Conservation (phyloP, 2,329 filamentous ascomycete species). For the Penicillium capsulatum region DNA sequence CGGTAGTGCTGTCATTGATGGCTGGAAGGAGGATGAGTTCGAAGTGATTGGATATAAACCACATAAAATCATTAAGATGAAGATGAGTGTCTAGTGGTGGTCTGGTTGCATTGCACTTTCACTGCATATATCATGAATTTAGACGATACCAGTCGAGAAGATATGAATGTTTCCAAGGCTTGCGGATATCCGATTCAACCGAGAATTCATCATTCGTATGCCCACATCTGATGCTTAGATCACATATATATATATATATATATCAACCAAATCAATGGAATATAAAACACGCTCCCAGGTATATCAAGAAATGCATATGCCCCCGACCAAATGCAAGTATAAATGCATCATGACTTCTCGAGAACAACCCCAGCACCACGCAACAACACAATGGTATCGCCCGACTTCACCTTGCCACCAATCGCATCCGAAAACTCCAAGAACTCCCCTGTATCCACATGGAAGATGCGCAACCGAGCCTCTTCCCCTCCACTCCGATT, state of each 20-base stretch:
- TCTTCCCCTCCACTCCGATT: conserved; percentile 49
- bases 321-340: conserved; percentile 5
- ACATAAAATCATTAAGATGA: conserved; percentile 91
- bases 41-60: conserved; percentile 83
- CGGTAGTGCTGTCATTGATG: conserved; percentile 83
- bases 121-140: conserved; percentile 13
- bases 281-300: conserved; percentile 9
- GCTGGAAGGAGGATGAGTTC: conserved; percentile 86
- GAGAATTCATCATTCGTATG: no score
- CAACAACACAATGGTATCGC: conserved; percentile 85
- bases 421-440: conserved; percentile 86
- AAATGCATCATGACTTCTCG: conserved; percentile 53
- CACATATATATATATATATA: no score
- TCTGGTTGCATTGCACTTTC: no score
- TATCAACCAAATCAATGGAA: conserved; percentile 4
- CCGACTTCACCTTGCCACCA: conserved; percentile 65
- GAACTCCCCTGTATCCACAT: conserved; percentile 82
- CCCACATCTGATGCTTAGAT: no score
- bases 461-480: conserved; percentile 79
- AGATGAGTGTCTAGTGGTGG: conserved; percentile 76
- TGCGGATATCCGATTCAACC: no score
- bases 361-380: conserved; percentile 76
- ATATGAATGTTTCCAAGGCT: no score
- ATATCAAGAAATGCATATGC: conserved; percentile 10
- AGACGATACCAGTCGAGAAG: conserved; percentile 19